These are phyloP conservation scores for Carex pumila DNA, from an alignment of 176 grass and related monocot genomes.

Conservation along the genomic window DNA sequence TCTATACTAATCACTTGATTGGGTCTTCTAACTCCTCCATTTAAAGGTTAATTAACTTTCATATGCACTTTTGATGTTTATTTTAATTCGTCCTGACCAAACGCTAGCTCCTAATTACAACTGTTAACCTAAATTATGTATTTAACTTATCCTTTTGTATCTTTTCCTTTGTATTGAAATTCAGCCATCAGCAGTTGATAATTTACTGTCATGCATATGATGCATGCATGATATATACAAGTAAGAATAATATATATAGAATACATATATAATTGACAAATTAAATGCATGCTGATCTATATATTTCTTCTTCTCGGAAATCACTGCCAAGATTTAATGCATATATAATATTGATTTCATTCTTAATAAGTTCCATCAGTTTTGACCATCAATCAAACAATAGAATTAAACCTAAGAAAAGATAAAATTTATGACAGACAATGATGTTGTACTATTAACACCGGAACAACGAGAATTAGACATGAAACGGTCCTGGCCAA, in stretches of 20 bases:
- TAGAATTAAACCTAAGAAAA: background rate
- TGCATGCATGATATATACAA: background rate
- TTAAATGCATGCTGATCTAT: background rate
- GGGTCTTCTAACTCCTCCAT: constrained; percentile 19
- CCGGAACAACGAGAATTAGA: background rate
- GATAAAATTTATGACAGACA: constrained; percentile 9
- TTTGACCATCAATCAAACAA: background rate
- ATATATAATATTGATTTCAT: background rate
- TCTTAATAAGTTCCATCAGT: background rate
- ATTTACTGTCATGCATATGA: background rate
- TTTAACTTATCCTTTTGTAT: constrained; percentile 3
- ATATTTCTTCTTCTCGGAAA: background rate
- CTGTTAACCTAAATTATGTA: background rate
- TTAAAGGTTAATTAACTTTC: constrained; percentile 24
- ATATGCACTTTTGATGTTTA: constrained; percentile 7
- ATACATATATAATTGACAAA: background rate
- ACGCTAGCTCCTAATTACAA: background rate
- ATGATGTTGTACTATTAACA: background rate
- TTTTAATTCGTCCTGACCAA: background rate
- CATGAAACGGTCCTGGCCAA: background rate
- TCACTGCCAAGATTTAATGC: background rate
- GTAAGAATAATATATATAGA: background rate
- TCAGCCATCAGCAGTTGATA: background rate
- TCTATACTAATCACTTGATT: constrained; percentile 26
- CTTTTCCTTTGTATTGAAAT: background rate